phyloP scores from a whole-genome alignment of 2,329 filamentous ascomycete genomes.

The Acephala macrosclerotiorum region DNA sequence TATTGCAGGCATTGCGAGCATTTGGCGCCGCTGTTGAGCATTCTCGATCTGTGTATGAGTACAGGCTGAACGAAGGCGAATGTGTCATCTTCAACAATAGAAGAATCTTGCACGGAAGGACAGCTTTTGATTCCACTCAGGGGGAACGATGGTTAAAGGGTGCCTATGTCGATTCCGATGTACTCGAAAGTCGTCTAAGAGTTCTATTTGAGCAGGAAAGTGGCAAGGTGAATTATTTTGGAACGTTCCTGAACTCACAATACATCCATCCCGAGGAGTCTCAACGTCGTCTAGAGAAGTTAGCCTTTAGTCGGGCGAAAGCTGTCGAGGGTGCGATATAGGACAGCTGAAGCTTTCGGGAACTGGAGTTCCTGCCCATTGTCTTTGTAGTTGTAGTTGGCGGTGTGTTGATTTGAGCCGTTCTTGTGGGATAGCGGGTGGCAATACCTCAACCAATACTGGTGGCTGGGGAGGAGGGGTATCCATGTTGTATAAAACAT shows the following conservation, averaged over 20 bases:
- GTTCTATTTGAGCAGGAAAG: constrained; percentile 43
- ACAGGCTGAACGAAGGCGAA: constrained; percentile 80
- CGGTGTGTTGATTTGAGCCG: too few relatives aligned
- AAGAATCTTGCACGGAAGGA: constrained; percentile 83
- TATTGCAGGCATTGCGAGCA: constrained; percentile 56
- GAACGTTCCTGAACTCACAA: background rate
- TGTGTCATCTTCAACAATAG: constrained; percentile 94
- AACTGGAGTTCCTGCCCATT: too few relatives aligned
- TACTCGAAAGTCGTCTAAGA: constrained; percentile 57
- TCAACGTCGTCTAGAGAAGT: too few relatives aligned
- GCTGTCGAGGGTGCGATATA: too few relatives aligned
- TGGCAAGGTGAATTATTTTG: background rate
- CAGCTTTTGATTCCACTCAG: constrained; percentile 71
- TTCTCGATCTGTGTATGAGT: constrained; percentile 67
- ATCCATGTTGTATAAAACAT: too few relatives aligned
- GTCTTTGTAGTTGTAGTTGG: too few relatives aligned
- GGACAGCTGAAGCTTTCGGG: too few relatives aligned
- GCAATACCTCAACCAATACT: too few relatives aligned
- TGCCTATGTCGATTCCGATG: constrained; percentile 78
- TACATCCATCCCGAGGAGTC: background rate
- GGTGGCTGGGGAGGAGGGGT: too few relatives aligned
- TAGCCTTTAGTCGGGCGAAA: too few relatives aligned
- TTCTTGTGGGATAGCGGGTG: too few relatives aligned
- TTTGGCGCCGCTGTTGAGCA: constrained; percentile 69
- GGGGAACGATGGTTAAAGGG: constrained; percentile 86